phyloP scores from a whole-genome alignment of 2,329 filamentous ascomycete genomes.

The Penicillium brasilianum region DNA sequence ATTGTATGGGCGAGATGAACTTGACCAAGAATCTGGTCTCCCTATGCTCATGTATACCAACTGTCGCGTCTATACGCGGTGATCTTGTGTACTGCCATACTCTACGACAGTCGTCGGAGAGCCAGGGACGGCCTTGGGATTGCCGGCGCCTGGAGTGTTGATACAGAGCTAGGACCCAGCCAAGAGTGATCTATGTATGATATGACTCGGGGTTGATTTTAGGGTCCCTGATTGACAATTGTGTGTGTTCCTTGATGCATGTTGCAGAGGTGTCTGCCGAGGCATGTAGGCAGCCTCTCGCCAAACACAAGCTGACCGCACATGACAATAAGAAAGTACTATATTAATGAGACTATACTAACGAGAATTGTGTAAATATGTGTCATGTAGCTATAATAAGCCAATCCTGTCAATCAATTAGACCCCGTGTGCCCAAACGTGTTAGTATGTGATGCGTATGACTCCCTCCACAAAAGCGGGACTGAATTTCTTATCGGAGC shows the following conservation, averaged over 20 bases:
- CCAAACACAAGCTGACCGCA: neutral
- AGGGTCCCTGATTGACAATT: no score
- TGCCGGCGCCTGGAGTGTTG: neutral
- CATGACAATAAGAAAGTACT: neutral
- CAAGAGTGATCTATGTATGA: neutral
- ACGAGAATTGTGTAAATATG: neutral
- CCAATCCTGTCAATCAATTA: neutral
- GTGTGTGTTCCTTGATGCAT: neutral
- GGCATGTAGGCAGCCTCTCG: neutral
- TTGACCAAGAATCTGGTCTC: neutral
- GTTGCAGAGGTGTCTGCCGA: neutral
- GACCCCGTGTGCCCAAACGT: neutral
- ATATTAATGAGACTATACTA: neutral
- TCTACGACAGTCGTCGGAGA: neutral
- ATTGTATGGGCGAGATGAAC: neutral
- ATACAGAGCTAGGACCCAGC: neutral
- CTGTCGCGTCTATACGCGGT: neutral
- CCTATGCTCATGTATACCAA: neutral
- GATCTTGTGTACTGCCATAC: neutral
- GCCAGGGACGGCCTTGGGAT: neutral
- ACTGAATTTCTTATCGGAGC: conserved; percentile 14
- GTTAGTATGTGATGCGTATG: no score
- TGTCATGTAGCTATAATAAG: neutral
- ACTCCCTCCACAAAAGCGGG: conserved; percentile 5
- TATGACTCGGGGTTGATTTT: neutral